A percentile compares a stretch with the other conserved stretches of the same genome.
These are phyloP conservation scores for Dictyostelium citrinum DNA, from an alignment of 78 protist genomes.

Conservation along the genomic window DNA sequence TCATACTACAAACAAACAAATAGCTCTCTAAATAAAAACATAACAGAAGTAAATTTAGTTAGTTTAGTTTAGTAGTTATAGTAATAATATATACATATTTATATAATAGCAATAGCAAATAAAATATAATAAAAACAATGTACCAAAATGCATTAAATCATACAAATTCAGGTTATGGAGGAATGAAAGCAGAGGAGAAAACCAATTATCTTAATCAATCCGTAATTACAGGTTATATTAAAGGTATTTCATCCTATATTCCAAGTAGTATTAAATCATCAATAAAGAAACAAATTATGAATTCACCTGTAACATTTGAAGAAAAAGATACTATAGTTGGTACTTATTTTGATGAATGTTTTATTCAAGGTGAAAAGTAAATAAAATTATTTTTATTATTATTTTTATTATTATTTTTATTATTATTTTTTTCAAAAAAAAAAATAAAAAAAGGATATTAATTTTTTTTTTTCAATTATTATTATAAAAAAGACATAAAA, in stretches of 20 bases:
- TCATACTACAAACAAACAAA: neutral
- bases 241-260: conserved; percentile 68
- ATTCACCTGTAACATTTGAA: conserved; percentile 28
- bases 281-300: conserved; percentile 57
- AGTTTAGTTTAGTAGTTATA: neutral
- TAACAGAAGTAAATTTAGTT: no score
- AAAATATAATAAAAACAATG: neutral
- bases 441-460: neutral
- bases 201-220: conserved; percentile 48
- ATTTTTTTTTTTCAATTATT: neutral
- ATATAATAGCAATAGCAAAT: neutral
- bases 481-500: conserved; percentile 16
- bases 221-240: conserved; percentile 57
- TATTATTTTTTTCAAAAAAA: neutral
- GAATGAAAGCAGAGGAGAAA: conserved; percentile 74
- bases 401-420: neutral
- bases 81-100: neutral
- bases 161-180: conserved; percentile 36
- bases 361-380: conserved; percentile 58
- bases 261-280: conserved; percentile 62
- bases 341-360: conserved; percentile 73
- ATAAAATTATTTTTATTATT: neutral
- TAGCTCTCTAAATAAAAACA: neutral
- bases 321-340: conserved; percentile 73
- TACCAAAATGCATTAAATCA: neutral